Conservation (phyloP, 768 basidiomycete species). For the Mycena latifolia region DNA sequence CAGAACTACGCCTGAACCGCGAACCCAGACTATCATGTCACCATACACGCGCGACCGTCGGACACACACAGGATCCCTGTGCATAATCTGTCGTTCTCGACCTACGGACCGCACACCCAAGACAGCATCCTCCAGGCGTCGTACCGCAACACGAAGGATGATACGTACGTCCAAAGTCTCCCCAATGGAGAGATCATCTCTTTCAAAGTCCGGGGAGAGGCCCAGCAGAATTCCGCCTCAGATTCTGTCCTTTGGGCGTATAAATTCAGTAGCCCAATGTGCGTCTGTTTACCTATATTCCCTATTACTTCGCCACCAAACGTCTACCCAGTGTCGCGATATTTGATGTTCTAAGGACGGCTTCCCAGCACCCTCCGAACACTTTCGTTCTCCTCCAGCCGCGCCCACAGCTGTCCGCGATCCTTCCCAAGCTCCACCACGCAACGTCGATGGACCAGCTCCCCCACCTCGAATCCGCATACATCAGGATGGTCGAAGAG, state of each 20-base stretch:
- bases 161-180: constrained; percentile 83
- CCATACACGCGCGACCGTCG: constrained; percentile 75
- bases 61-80: constrained; percentile 53
- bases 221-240: constrained; percentile 31
- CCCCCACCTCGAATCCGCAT: constrained; percentile 74
- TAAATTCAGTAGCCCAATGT: constrained; percentile 78
- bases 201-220: constrained; percentile 63
- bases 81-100: constrained; percentile 91
- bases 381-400: constrained; percentile 93
- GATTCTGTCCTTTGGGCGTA: constrained; percentile 69
- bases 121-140: constrained; percentile 78
- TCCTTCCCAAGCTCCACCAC: constrained; percentile 71
- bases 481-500: constrained; percentile 83
- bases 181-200: constrained; percentile 85
- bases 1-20: not conserved
- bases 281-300: constrained; percentile 40
- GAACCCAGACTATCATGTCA: constrained; percentile 85
- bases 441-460: constrained; percentile 45
- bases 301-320: not conserved
- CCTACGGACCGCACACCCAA: constrained; percentile 93
- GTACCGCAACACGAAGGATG: constrained; percentile 84
- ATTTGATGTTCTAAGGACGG: constrained; percentile 75
- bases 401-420: constrained; percentile 77
- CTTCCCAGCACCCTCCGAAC: constrained; percentile 45
- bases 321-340: constrained; percentile 74